phyloP scores from a whole-genome alignment of 1,139 yeast species.

The Lodderomyces theae region DNA sequence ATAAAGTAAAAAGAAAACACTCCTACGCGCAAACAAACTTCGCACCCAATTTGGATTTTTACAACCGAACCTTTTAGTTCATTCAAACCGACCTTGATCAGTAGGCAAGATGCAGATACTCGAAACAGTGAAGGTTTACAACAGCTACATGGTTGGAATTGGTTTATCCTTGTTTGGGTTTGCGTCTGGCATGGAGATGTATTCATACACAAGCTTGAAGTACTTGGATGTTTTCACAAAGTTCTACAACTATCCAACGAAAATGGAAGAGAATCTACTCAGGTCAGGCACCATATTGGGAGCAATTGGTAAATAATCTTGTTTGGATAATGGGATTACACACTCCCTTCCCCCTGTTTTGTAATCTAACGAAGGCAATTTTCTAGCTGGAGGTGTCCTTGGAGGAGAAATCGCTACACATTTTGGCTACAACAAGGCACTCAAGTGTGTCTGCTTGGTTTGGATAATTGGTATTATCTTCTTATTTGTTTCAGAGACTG shows the following conservation, averaged over 20 bases:
- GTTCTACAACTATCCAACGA: slow-evolving; percentile 22
- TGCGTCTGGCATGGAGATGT: slow-evolving; percentile 31
- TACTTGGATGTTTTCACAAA: slow-evolving; percentile 21
- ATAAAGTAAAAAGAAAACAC: too few species aligned
- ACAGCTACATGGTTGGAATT: slow-evolving; percentile 14
- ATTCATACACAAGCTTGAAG: slow-evolving; percentile 26
- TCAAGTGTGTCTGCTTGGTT: slow-evolving; percentile 25
- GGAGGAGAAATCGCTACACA: slow-evolving; percentile 31
- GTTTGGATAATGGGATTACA: background rate
- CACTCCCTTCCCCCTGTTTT: background rate
- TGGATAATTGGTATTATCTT: slow-evolving; percentile 30
- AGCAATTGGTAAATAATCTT: slow-evolving; percentile 25
- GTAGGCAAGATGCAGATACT: background rate
- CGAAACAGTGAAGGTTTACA: slow-evolving; percentile 8
- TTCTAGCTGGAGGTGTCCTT: slow-evolving; percentile 30
- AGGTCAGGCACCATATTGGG: slow-evolving; percentile 32
- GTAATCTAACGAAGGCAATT: slow-evolving; percentile 1
- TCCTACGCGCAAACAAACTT: too few species aligned
- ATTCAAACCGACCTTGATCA: too few species aligned
- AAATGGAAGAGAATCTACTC: slow-evolving; percentile 27
- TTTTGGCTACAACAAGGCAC: slow-evolving; percentile 26
- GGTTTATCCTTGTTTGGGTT: slow-evolving; percentile 25
- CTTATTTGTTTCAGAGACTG: slow-evolving; percentile 25
- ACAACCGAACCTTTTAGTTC: slow-evolving; percentile 1
- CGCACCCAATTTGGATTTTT: too few species aligned